Percentiles rank a stretch among this genome's conserved stretches.
phyloP scores from a whole-genome alignment of 768 basidiomycete species.

The Lentinula sp. region DNA sequence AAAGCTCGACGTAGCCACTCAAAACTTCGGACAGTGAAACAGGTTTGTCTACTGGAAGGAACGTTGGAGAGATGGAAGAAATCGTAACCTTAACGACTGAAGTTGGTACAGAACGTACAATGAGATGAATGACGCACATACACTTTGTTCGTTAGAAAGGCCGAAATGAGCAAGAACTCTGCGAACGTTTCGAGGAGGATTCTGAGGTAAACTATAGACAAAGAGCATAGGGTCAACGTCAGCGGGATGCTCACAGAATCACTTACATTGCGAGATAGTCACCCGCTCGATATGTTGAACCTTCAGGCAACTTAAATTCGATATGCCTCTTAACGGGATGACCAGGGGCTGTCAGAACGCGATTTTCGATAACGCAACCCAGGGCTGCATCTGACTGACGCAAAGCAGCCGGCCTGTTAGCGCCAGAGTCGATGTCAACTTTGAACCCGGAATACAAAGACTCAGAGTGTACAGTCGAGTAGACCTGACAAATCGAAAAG shows the following conservation, averaged over 20 bases:
- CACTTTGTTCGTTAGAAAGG: conserved; percentile 33
- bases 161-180: conserved; percentile 31
- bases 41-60: conserved; percentile 32
- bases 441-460: conserved; percentile 15
- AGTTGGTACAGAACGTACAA: not conserved
- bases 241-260: not conserved
- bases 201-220: conserved; percentile 28
- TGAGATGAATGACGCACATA: conserved; percentile 7
- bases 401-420: conserved; percentile 25
- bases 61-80: conserved; percentile 29
- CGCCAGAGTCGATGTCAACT: conserved; percentile 24
- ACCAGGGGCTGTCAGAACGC: conserved; percentile 30
- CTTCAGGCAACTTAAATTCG: conserved; percentile 34
- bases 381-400: conserved; percentile 31
- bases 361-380: conserved; percentile 33
- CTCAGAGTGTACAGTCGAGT: conserved; percentile 17
- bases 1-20: conserved; percentile 40
- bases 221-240: not conserved
- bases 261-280: conserved; percentile 42
- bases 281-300: conserved; percentile 32
- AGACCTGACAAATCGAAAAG: conserved; percentile 19
- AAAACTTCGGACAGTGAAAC: conserved; percentile 31
- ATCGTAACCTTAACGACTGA: conserved; percentile 23
- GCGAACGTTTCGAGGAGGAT: conserved; percentile 31
- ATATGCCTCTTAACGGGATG: conserved; percentile 36